Evolutionary conservation across 345 rosid species (phyloP).

Genomic region (Rhodomyrtus tomentosa): DNA sequence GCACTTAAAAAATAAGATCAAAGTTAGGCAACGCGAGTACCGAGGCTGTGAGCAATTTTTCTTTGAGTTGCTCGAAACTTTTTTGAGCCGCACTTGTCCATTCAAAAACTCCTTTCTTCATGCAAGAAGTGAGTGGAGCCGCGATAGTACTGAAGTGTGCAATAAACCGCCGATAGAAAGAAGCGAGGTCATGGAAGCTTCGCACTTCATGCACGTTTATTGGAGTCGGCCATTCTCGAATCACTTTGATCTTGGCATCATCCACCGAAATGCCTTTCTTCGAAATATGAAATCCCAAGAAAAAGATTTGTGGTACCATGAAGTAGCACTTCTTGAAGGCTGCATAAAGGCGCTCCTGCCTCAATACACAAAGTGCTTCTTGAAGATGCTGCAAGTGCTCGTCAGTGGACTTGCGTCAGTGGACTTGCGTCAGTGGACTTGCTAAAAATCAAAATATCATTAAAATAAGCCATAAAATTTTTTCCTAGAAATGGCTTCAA

Average conservation of each 20-base stretch:
- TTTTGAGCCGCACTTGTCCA: not conserved
- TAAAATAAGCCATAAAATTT: constrained; percentile 1
- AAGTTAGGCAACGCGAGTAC: too few species aligned
- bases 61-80: not conserved
- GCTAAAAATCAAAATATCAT: not conserved
- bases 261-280: too few species aligned
- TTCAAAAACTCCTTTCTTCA: not conserved
- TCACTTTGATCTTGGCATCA: too few species aligned
- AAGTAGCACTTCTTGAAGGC: too few species aligned
- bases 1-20: too few species aligned
- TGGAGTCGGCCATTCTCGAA: not conserved
- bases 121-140: not conserved
- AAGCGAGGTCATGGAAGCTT: not conserved
- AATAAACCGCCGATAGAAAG: not conserved
- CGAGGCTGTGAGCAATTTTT: too few species aligned
- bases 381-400: not conserved
- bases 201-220: not conserved
- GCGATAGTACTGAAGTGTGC: not conserved
- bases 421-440: not conserved
- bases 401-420: too few species aligned
- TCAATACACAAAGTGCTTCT: not conserved
- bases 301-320: too few species aligned
- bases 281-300: too few species aligned
- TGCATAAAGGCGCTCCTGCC: too few species aligned
- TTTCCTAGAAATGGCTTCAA: not conserved